Evolutionary conservation across 2,329 filamentous ascomycete species (phyloP).

Genomic region (Aureobasidium sp.): DNA sequence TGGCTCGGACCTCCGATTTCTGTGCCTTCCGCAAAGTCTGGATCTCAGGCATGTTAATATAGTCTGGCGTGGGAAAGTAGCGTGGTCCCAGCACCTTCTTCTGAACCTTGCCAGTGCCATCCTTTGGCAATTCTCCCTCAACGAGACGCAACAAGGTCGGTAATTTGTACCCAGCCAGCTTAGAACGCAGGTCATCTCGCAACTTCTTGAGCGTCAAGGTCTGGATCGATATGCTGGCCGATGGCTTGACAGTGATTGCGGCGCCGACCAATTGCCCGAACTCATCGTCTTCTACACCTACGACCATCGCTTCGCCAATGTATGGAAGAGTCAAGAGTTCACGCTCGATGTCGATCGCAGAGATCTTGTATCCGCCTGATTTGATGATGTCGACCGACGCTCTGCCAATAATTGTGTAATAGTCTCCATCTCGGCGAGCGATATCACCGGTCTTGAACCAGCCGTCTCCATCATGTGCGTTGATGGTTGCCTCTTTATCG

Average conservation of each 20-base stretch:
- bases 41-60: neutral
- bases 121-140: constrained; percentile 40
- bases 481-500: neutral
- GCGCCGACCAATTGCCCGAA: constrained; percentile 49
- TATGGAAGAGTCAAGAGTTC: constrained; percentile 42
- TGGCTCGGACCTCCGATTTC: neutral
- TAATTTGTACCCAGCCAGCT: constrained; percentile 41
- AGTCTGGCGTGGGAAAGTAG: too few relatives aligned
- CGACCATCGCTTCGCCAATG: constrained; percentile 44
- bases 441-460: neutral
- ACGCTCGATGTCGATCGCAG: constrained; percentile 46
- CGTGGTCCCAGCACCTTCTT: constrained; percentile 30
- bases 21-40: neutral
- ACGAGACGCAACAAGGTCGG: constrained; percentile 39
- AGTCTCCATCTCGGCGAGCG: constrained; percentile 29
- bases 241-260: constrained; percentile 34
- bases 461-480: neutral
- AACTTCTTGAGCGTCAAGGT: constrained; percentile 33
- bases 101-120: constrained; percentile 41
- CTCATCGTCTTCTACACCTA: constrained; percentile 45
- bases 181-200: constrained; percentile 34
- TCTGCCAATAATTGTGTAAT: constrained; percentile 46
- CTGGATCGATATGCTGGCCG: neutral
- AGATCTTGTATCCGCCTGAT: constrained; percentile 48
- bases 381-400: constrained; percentile 48